These are phyloP conservation scores for Starmerella roubikii DNA, from an alignment of 805 yeast species.

Conservation along the genomic window DNA sequence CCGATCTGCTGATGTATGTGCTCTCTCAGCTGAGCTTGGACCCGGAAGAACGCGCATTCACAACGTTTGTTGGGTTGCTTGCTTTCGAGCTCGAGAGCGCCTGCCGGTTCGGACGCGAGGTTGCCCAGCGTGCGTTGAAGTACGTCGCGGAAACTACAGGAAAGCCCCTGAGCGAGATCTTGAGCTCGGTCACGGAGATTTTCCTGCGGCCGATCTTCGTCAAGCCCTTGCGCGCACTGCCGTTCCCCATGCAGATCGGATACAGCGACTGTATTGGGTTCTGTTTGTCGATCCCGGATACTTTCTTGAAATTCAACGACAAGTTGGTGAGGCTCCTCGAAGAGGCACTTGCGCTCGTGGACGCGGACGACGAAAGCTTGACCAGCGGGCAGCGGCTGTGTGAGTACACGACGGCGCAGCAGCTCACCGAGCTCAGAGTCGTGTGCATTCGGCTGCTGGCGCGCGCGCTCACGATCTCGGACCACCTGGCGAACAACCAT, in stretches of 20 bases:
- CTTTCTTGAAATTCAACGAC: conserved; percentile 76
- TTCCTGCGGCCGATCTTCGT: conserved; percentile 89
- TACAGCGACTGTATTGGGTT: conserved; percentile 94
- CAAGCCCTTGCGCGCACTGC: conserved; percentile 89
- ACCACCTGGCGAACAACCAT: conserved; percentile 55
- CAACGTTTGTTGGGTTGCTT: conserved; percentile 70
- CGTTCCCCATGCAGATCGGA: conserved; percentile 98
- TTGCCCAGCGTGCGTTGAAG: conserved; percentile 58
- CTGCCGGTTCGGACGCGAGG: conserved; percentile 64
- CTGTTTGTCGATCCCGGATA: conserved; percentile 65
- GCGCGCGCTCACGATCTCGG: conserved; percentile 62
- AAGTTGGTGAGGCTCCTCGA: conserved; percentile 71
- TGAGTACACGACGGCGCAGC: conserved; percentile 81
- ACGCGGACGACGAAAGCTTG: conserved; percentile 92
- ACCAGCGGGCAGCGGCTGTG: conserved; percentile 75
- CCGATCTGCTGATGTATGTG: conserved; percentile 48
- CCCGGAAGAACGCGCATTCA: conserved; percentile 58
- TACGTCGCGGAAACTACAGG: conserved; percentile 57
- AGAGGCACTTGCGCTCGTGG: conserved; percentile 88
- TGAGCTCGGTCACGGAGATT: conserved; percentile 70
- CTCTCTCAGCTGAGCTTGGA: conserved; percentile 28
- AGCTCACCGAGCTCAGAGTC: conserved; percentile 71
- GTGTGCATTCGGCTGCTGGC: conserved; percentile 78
- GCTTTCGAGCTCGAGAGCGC: conserved; percentile 90
- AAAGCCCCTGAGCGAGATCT: conserved; percentile 57